Conservation (phyloP, 371 early-diverging fungal species). For the Mucor piriformis region DNA sequence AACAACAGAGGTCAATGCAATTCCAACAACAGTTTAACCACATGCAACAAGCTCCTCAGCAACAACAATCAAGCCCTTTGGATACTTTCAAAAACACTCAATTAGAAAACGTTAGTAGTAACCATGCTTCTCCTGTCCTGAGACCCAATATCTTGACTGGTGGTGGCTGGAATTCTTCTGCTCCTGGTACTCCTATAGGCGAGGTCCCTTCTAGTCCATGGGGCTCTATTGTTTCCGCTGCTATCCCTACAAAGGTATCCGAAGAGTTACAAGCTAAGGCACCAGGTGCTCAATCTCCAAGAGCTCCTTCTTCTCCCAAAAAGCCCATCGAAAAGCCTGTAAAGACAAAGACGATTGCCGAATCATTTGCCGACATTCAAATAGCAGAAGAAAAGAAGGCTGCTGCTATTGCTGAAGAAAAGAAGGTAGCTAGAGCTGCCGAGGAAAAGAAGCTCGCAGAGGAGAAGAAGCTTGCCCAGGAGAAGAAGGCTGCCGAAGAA, state of each 20-base stretch:
- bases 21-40: conserved; percentile 53
- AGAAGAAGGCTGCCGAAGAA: conserved; percentile 17
- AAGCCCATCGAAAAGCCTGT: conserved; percentile 17
- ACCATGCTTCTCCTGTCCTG: conserved; percentile 31
- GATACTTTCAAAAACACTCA: conserved; percentile 18
- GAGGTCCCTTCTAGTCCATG: conserved; percentile 41
- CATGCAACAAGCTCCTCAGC: conserved; percentile 18
- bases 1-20: conserved; percentile 51
- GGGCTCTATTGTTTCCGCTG: conserved; percentile 36
- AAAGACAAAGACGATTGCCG: conserved; percentile 17
- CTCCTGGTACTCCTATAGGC: conserved; percentile 47
- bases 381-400: conserved; percentile 20
- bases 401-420: neutral
- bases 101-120: conserved; percentile 19
- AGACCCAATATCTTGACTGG: conserved; percentile 23
- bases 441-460: neutral
- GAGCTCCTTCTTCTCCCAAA: conserved; percentile 34
- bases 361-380: conserved; percentile 31
- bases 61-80: conserved; percentile 20
- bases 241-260: conserved; percentile 31
- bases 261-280: conserved; percentile 38
- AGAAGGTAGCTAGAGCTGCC: neutral
- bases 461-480: conserved; percentile 3
- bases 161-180: conserved; percentile 40
- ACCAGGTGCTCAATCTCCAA: conserved; percentile 35